Percentiles rank a stretch among this genome's conserved stretches.
Conservation (phyloP, 305 asterid species). For the Andrographis paniculata region DNA sequence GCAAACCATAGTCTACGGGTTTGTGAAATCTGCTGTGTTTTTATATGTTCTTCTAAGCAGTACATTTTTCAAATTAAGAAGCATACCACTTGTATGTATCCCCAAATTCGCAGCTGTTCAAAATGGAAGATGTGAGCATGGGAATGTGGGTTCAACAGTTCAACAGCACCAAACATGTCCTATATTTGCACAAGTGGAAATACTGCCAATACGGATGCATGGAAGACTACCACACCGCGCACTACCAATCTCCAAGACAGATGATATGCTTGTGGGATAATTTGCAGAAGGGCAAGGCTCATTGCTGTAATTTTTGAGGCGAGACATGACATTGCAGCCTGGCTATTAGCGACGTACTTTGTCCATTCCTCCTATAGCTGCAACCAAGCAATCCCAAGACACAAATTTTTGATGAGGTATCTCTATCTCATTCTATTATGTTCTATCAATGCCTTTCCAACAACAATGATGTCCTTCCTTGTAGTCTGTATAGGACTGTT, state of each 20-base stretch:
- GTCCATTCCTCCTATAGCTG: background rate
- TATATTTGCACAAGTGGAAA: constrained; percentile 76
- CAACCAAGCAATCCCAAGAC: background rate
- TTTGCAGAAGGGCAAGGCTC: constrained; percentile 59
- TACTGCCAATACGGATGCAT: constrained; percentile 93
- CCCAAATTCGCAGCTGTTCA: constrained; percentile 55
- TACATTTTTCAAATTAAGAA: background rate
- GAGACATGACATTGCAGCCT: background rate
- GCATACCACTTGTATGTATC: background rate
- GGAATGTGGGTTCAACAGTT: constrained; percentile 98
- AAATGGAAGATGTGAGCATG: constrained; percentile 99
- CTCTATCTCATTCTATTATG: too few relatives aligned
- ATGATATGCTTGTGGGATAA: constrained; percentile 92
- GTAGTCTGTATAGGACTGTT: too few relatives aligned
- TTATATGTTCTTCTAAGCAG: constrained; percentile 8
- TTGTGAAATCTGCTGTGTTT: constrained; percentile 19
- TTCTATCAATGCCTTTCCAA: too few relatives aligned
- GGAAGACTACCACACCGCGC: constrained; percentile 86
- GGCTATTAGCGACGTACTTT: background rate
- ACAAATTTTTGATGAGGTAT: too few relatives aligned
- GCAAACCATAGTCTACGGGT: constrained; percentile 68
- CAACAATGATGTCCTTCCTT: too few relatives aligned
- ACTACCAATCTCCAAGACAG: constrained; percentile 94
- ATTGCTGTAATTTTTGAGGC: constrained; percentile 71
- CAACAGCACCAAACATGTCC: constrained; percentile 56